Percentiles rank a stretch among this genome's conserved stretches.
Evolutionary conservation across 176 grass and related monocot species (phyloP).

Genomic region (Cymbopogon citratus): DNA sequence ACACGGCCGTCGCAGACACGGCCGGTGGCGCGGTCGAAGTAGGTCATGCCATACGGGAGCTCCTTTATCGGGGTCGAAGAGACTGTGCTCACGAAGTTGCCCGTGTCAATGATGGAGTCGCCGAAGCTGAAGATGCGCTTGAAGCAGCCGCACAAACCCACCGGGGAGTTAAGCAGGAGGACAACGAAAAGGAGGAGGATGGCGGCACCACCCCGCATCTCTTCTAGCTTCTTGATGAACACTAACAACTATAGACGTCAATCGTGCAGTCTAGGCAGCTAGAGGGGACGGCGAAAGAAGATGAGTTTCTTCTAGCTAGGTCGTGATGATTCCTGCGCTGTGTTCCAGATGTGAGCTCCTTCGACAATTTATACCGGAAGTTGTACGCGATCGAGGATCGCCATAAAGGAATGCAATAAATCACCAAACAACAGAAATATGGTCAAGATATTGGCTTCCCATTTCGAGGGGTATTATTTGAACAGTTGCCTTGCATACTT

Average conservation of each 20-base stretch:
- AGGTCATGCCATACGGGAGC: constrained; percentile 56
- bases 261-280: too few relatives aligned
- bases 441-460: background rate
- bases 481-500: background rate
- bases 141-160: constrained; percentile 27
- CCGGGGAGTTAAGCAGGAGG: background rate
- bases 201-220: background rate
- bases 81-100: constrained; percentile 28
- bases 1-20: constrained; percentile 46
- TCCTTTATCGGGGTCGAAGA: background rate
- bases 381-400: background rate
- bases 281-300: background rate
- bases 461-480: background rate
- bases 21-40: constrained; percentile 42
- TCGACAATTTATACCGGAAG: background rate
- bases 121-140: constrained; percentile 58
- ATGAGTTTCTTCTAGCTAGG: background rate
- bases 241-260: background rate
- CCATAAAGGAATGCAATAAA: background rate
- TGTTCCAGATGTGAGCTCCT: background rate
- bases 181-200: background rate
- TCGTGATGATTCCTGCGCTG: background rate
- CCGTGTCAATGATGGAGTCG: constrained; percentile 66
- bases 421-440: background rate
- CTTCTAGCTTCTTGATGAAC: constrained; percentile 25